Percentiles rank a stretch among this genome's conserved stretches.
Conservation (phyloP, 164 flowering plant genomes). For the Magnolia sinica region DNA sequence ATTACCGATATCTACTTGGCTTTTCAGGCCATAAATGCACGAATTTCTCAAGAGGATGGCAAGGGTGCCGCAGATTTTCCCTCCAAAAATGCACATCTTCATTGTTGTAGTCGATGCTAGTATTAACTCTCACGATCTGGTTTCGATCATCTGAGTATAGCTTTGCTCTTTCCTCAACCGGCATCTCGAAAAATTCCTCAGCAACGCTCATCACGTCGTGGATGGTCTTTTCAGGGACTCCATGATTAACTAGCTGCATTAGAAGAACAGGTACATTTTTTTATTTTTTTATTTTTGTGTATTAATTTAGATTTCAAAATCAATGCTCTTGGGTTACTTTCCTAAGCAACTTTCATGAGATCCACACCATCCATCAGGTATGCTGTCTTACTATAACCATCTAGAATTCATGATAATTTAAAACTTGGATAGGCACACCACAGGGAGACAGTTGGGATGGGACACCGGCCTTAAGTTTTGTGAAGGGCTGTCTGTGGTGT, state of each 20-base stretch:
- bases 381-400: too few species aligned
- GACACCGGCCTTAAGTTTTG: too few species aligned
- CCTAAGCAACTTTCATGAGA: too few species aligned
- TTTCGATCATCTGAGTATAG: slow-evolving; percentile 1
- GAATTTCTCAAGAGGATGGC: not conserved
- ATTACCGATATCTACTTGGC: not conserved
- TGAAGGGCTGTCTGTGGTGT: too few species aligned
- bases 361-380: too few species aligned
- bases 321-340: too few species aligned
- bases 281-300: too few species aligned
- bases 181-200: slow-evolving; percentile 15
- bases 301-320: too few species aligned
- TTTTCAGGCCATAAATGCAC: slow-evolving; percentile 1
- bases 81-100: slow-evolving; percentile 10
- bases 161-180: slow-evolving; percentile 3
- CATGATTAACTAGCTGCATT: slow-evolving; percentile 14
- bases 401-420: too few species aligned
- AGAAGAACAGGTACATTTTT: not conserved
- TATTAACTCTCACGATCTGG: not conserved
- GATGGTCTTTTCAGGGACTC: slow-evolving; percentile 4
- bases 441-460: too few species aligned
- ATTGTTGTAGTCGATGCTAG: slow-evolving; percentile 8
- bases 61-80: slow-evolving; percentile 4
- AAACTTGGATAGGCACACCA: too few species aligned
- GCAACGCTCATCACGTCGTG: slow-evolving; percentile 11